Evolutionary conservation across 495 filamentous ascomycete genomes (phyloP).

Genomic region (Collariella sp.): DNA sequence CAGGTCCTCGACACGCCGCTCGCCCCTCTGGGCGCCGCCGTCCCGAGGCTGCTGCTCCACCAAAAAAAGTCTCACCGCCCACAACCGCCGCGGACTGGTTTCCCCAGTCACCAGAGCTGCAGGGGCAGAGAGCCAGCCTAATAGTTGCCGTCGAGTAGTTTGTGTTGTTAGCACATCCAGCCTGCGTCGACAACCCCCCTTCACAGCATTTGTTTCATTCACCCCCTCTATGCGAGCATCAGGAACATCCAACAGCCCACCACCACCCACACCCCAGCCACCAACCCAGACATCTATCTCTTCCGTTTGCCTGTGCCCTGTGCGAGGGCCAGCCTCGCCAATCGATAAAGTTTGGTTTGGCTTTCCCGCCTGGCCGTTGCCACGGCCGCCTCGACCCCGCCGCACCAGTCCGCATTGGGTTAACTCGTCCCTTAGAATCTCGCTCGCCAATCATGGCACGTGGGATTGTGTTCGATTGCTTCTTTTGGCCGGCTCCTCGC

Average conservation of each 20-base stretch:
- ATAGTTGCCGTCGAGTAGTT: constrained; percentile 19
- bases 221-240: too few relatives aligned
- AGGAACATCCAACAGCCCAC: too few relatives aligned
- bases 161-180: constrained; percentile 3
- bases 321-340: background rate
- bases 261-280: background rate
- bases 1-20: constrained; percentile 3
- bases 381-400: constrained; percentile 5
- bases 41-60: constrained; percentile 12
- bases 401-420: background rate
- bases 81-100: background rate
- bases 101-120: background rate
- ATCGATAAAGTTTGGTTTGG: background rate
- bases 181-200: too few relatives aligned
- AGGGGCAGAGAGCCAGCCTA: background rate
- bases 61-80: constrained; percentile 10
- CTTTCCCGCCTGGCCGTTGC: constrained; percentile 9
- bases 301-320: background rate
- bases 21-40: background rate
- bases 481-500: constrained; percentile 10
- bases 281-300: background rate
- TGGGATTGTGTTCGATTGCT: constrained; percentile 10
- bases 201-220: too few relatives aligned
- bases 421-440: background rate
- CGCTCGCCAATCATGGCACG: constrained; percentile 11